Conservation (phyloP, 2,329 filamentous ascomycete genomes). For the Ophiostoma perfectum region DNA sequence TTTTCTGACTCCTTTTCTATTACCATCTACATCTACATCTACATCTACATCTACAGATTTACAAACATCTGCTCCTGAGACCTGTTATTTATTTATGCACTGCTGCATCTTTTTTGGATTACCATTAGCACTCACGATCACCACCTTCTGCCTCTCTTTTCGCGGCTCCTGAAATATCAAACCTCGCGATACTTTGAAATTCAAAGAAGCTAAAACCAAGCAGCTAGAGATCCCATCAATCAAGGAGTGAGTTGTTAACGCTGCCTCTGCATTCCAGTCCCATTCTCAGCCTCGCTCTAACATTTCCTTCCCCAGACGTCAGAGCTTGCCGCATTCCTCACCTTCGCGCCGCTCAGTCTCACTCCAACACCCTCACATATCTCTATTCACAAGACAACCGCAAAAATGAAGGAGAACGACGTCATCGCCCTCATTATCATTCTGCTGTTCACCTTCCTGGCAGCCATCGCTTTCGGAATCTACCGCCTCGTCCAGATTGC, state of each 20-base stretch:
- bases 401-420: slow-evolving; percentile 58
- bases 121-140: background rate
- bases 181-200: background rate
- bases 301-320: slow-evolving; percentile 2
- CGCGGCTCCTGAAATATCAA: background rate
- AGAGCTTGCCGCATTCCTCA: background rate
- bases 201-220: background rate
- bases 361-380: background rate
- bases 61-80: background rate
- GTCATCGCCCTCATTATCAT: slow-evolving; percentile 65
- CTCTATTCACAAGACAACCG: background rate
- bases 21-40: background rate
- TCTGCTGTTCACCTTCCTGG: slow-evolving; percentile 58
- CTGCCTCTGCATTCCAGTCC: background rate
- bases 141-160: background rate
- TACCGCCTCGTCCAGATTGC: slow-evolving; percentile 55
- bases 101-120: background rate
- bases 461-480: slow-evolving; percentile 58
- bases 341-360: background rate
- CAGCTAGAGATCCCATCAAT: background rate
- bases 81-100: background rate
- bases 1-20: background rate
- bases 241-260: background rate
- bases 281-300: background rate
- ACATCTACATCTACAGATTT: background rate